Evolutionary conservation across 257 asterid genomes (phyloP).

Genomic region (Solanum sparsipilum): DNA sequence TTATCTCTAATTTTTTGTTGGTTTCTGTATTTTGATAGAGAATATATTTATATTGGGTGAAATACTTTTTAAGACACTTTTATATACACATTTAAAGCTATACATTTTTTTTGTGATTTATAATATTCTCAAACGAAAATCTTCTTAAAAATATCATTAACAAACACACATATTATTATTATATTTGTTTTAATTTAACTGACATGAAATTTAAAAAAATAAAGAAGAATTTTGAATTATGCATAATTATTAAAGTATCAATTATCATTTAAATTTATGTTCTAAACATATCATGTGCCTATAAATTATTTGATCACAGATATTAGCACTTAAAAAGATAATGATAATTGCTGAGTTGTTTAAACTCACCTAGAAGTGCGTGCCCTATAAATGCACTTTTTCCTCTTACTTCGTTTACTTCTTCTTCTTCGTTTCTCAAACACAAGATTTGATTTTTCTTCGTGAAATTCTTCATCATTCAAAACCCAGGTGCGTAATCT

Average conservation of each 20-base stretch:
- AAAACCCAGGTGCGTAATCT: neutral
- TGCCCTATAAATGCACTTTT: neutral
- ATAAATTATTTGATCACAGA: no score
- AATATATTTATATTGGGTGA: no score
- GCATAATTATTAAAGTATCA: neutral
- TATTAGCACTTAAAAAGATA: no score
- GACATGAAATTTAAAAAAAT: neutral
- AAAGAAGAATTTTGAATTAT: no score
- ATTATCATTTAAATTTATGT: neutral
- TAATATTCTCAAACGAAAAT: no score
- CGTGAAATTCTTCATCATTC: neutral
- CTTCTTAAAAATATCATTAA: no score
- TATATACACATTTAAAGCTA: neutral
- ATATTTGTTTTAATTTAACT: no score
- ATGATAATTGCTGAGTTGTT: neutral
- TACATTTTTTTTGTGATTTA: no score
- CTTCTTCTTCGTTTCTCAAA: neutral
- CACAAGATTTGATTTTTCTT: neutral
- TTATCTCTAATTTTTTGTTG: neutral
- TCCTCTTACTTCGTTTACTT: neutral
- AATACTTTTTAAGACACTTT: neutral
- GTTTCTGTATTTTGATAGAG: neutral
- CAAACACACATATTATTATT: no score
- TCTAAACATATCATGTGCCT: neutral
- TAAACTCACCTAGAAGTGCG: neutral